phyloP scores from a whole-genome alignment of 2,329 filamentous ascomycete species.

The Domatiomyces globalis region DNA sequence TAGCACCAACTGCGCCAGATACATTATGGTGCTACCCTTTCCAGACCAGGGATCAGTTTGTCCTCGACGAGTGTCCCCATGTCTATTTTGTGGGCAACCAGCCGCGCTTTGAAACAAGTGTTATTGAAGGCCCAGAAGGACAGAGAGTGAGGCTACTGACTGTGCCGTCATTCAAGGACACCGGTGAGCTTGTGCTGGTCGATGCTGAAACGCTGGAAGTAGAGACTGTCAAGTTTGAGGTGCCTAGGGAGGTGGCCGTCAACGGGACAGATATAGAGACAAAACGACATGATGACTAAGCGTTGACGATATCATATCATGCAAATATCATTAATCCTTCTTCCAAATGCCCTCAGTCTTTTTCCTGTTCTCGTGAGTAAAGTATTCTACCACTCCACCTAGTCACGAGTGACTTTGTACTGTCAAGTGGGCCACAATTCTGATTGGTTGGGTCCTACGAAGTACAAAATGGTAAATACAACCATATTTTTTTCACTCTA shows the following conservation, averaged over 20 bases:
- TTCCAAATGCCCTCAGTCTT: no score
- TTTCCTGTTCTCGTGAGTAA: no score
- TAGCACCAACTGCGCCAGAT: constrained; percentile 87
- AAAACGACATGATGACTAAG: background rate
- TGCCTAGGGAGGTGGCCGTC: constrained; percentile 6
- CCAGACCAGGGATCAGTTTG: constrained; percentile 82
- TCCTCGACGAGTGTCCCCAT: constrained; percentile 73
- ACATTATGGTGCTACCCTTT: constrained; percentile 97
- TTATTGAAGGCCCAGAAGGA: constrained; percentile 49
- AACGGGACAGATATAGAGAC: no score
- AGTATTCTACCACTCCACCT: no score
- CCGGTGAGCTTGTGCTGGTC: constrained; percentile 65
- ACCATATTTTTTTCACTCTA: no score
- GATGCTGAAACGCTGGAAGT: constrained; percentile 76
- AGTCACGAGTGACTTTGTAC: no score
- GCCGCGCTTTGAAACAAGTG: constrained; percentile 57
- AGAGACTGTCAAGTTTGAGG: constrained; percentile 49
- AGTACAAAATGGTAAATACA: no score
- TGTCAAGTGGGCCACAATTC: no score
- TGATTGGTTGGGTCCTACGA: no score
- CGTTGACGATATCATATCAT: no score
- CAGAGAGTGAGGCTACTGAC: constrained; percentile 66
- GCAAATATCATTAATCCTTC: no score
- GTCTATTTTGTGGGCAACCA: constrained; percentile 84
- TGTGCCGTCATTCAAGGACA: constrained; percentile 67